Percentiles rank a stretch among this genome's conserved stretches.
phyloP scores from a whole-genome alignment of 352 stramenopile genomes.

The Elongisporangium prolatum region DNA sequence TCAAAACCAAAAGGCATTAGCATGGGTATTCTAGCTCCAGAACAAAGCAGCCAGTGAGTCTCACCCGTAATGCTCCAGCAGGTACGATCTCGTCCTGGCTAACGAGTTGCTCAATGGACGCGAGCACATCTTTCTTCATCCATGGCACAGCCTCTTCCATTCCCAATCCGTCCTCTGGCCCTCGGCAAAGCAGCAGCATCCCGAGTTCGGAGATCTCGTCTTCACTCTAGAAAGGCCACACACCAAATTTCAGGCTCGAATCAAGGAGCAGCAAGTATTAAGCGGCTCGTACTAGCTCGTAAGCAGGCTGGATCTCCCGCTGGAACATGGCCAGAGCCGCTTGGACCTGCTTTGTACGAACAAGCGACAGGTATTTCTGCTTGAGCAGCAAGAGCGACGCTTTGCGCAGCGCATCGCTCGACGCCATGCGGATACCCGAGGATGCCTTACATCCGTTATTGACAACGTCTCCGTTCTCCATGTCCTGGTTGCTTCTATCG shows the following conservation, averaged over 20 bases:
- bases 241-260: not conserved
- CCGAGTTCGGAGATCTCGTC: slow-evolving; percentile 46
- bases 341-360: slow-evolving; percentile 32
- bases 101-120: slow-evolving; percentile 44
- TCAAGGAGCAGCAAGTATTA: not conserved
- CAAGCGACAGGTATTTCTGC: slow-evolving; percentile 56
- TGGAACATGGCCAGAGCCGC: slow-evolving; percentile 55
- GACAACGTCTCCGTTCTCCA: not conserved
- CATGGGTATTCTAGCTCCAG: no score
- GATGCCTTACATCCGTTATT: not conserved
- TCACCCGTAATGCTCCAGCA: slow-evolving; percentile 47
- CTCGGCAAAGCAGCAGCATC: slow-evolving; percentile 50
- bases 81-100: slow-evolving; percentile 67
- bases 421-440: slow-evolving; percentile 37
- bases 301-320: slow-evolving; percentile 54
- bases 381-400: slow-evolving; percentile 53
- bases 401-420: slow-evolving; percentile 23
- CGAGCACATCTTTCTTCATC: slow-evolving; percentile 38
- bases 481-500: not conserved
- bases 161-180: slow-evolving; percentile 13
- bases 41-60: not conserved
- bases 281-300: slow-evolving; percentile 16
- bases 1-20: no score
- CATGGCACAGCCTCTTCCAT: slow-evolving; percentile 38
- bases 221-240: slow-evolving; percentile 23